Conservation (phyloP, 345 rosid genomes). For the Hypericum androsaemum region DNA sequence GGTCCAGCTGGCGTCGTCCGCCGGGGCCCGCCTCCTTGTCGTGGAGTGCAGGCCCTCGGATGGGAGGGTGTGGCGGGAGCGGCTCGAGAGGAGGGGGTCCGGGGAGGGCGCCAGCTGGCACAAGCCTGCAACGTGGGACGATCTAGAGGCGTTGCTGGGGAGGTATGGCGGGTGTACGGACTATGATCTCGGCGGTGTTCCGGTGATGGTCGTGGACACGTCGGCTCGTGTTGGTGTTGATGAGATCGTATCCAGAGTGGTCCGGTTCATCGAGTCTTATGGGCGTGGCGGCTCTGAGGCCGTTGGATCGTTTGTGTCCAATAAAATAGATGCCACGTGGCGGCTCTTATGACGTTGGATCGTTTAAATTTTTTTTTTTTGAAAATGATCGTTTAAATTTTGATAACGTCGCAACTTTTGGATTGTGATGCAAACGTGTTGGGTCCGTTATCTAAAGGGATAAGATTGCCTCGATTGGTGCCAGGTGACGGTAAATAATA, state of each 20-base stretch:
- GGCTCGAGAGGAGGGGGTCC: constrained; percentile 36
- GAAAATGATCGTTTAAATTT: no score
- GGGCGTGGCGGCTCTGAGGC: no score
- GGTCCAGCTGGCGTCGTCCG: constrained; percentile 20
- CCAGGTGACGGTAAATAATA: no score
- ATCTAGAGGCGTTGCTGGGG: constrained; percentile 38
- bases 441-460: no score
- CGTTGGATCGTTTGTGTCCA: no score
- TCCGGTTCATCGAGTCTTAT: constrained; percentile 25
- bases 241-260: constrained; percentile 22
- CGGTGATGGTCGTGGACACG: constrained; percentile 47
- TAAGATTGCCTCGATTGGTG: no score
- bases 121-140: constrained; percentile 61
- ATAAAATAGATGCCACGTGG: no score
- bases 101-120: constrained; percentile 35
- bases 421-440: no score
- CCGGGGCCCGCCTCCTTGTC: constrained; percentile 29
- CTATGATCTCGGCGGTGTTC: constrained; percentile 41
- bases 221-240: constrained; percentile 19
- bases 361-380: no score
- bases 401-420: no score
- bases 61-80: constrained; percentile 39
- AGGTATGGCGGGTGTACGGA: constrained; percentile 50
- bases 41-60: constrained; percentile 49
- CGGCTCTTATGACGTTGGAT: no score